Evolutionary conservation across 257 asterid genomes (phyloP), one percentile per base, ranked within the genome.

Genomic region (Henckelia pumila): DNA sequence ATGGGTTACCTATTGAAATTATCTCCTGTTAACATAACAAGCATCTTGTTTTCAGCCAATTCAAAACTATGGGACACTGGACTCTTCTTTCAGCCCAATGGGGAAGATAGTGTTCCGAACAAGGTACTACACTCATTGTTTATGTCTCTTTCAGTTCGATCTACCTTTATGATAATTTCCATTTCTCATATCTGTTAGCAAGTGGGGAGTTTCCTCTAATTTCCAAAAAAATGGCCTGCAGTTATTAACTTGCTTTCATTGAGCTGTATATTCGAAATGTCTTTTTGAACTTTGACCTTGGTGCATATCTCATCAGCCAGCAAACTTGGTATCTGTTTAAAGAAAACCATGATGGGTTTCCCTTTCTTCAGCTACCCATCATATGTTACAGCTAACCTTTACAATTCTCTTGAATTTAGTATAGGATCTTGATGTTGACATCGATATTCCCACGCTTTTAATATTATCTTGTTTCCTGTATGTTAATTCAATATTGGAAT

Each of bases 61-160:
- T 86, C 97, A 25, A 88, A 88, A 74, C 52, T 75, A 55, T 91
- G 96, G 99, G 85, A 77, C 60, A 80, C 52, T 68, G 97, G 97
- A 64, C 82, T 94, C 72, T 78, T 84, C 75, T 85, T 91, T 75
- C 90, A 82, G 61, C 80, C 82, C 70, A 89, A 81, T 75, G 85
- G 79, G 74, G 95, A 74, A 64, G 80, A 80, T 70, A 76, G 22
- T 61, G 77, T 74, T 74, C 77, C 88, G 62, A 74, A 77, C 63
- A 80, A 86, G 97, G 99, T 94, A 77, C 61, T 67, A 60, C 64
- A 69, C 62, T 52, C 55, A 23, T 32, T 28, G 56, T 44, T 24
- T 64, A 13, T 53, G 61, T 33, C 16, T 70, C 13, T 66, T 53
- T 57, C 47, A 61, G 49, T 53, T 75, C 57, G 52, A 19, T 64